Conservation (phyloP, 1,284 basidiomycete genomes). For the Leccinum subrobustum region DNA sequence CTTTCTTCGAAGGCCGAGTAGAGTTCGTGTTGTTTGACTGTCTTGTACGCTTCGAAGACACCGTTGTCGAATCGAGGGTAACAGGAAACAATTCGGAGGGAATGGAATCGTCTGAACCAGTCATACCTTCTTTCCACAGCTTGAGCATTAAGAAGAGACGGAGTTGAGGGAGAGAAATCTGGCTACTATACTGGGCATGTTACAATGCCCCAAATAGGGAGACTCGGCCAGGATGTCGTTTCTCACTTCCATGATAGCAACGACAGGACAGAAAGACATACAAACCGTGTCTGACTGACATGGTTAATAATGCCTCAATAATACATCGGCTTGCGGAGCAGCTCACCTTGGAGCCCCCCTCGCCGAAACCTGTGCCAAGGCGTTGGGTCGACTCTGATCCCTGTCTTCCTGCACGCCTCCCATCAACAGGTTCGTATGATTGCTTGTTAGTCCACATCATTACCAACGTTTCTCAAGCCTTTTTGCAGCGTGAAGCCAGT, state of each 20-base stretch:
- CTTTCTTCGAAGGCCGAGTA: conserved; percentile 15
- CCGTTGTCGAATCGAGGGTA: conserved; percentile 13
- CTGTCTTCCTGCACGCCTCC: conserved; percentile 67
- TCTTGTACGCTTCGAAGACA: conserved; percentile 21
- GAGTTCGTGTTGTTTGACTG: conserved; percentile 6
- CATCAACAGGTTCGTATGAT: conserved; percentile 51
- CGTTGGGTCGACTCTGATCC: conserved; percentile 46
- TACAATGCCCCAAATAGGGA: conserved; percentile 5
- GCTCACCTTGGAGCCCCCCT: conserved; percentile 24
- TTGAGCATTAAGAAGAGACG: conserved; percentile 36
- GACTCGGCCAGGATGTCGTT: neutral
- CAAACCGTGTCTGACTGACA: conserved; percentile 17
- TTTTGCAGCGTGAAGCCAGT: conserved; percentile 67
- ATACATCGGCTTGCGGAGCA: conserved; percentile 41
- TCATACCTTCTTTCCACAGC: conserved; percentile 46
- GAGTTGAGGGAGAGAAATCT: neutral
- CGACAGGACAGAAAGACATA: neutral
- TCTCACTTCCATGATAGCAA: conserved; percentile 18
- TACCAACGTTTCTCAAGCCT: conserved; percentile 44
- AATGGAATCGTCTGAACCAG: conserved; percentile 24
- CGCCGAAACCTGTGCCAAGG: conserved; percentile 25
- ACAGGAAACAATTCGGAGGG: conserved; percentile 33
- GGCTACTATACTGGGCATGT: neutral
- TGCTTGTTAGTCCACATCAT: conserved; percentile 10
- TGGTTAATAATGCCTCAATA: conserved; percentile 58